Evolutionary conservation across 108 stramenopile genomes (phyloP).

Genomic region (Aurantiochytrium sp.): DNA sequence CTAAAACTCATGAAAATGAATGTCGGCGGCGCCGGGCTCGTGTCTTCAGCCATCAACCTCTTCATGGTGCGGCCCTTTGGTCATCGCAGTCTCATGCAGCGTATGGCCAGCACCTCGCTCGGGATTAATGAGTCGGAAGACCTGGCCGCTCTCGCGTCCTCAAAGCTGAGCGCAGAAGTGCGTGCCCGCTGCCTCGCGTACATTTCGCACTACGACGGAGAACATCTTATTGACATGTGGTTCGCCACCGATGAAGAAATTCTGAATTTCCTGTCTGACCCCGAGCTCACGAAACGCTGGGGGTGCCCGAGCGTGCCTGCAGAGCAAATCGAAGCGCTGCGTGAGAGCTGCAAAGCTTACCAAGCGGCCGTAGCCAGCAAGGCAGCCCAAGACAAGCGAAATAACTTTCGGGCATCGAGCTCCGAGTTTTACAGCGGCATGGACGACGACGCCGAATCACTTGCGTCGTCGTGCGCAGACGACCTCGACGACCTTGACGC

Average conservation of each 20-base stretch:
- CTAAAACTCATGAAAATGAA: background rate
- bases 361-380: too few relatives aligned
- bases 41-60: background rate
- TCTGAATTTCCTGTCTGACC: background rate
- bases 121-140: background rate
- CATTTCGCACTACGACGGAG: background rate
- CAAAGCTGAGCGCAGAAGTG: background rate
- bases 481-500: background rate
- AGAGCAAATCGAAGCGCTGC: background rate
- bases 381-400: background rate
- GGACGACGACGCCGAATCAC: background rate
- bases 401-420: background rate
- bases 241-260: background rate
- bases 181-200: background rate
- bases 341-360: background rate
- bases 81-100: slow-evolving; percentile 12
- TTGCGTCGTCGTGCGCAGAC: background rate
- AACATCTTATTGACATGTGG: background rate
- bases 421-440: background rate
- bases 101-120: background rate
- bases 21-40: background rate
- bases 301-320: background rate
- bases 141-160: background rate
- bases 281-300: background rate
- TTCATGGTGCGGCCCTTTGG: slow-evolving; percentile 8